These are phyloP conservation scores for Metschnikowia borealis DNA, from an alignment of 805 yeast species.

Conservation along the genomic window DNA sequence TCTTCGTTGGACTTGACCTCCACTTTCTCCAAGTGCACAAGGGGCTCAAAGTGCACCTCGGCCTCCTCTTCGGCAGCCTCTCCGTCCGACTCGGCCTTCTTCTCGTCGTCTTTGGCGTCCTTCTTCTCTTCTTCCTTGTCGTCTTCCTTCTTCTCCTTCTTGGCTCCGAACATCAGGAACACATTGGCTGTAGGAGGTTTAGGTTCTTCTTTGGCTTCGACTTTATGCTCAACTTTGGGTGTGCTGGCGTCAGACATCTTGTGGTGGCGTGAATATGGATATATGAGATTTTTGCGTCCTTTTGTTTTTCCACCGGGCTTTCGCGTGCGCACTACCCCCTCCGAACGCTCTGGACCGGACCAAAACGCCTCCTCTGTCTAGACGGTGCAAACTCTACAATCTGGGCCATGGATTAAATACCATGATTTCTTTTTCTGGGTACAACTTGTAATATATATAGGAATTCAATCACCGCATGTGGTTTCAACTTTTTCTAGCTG, in stretches of 20 bases:
- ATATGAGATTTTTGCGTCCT: neutral
- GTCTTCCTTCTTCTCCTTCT: slow-evolving; percentile 60
- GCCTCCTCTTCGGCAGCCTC: slow-evolving; percentile 60
- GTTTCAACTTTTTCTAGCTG: neutral
- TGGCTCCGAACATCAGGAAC: slow-evolving; percentile 94
- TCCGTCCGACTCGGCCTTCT: slow-evolving; percentile 49
- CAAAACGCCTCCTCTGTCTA: neutral
- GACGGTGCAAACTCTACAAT: neutral
- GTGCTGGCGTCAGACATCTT: slow-evolving; percentile 5
- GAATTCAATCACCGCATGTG: neutral
- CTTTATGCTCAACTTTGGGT: slow-evolving; percentile 18
- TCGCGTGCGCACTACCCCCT: slow-evolving; percentile 6
- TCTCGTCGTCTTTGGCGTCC: slow-evolving; percentile 31
- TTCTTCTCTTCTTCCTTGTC: slow-evolving; percentile 27
- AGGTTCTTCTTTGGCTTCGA: slow-evolving; percentile 35
- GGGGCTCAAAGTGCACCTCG: slow-evolving; percentile 93
- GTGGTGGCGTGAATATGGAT: neutral
- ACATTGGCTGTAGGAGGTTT: slow-evolving; percentile 77
- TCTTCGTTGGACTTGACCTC: slow-evolving; percentile 96
- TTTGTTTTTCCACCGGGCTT: neutral
- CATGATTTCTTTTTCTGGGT: neutral
- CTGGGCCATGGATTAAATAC: neutral
- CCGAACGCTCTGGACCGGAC: neutral
- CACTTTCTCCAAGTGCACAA: slow-evolving; percentile 91
- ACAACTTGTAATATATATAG: neutral